Conservation (phyloP, 139 green algal genomes). For the Chlamydomonas sphaeroides region DNA sequence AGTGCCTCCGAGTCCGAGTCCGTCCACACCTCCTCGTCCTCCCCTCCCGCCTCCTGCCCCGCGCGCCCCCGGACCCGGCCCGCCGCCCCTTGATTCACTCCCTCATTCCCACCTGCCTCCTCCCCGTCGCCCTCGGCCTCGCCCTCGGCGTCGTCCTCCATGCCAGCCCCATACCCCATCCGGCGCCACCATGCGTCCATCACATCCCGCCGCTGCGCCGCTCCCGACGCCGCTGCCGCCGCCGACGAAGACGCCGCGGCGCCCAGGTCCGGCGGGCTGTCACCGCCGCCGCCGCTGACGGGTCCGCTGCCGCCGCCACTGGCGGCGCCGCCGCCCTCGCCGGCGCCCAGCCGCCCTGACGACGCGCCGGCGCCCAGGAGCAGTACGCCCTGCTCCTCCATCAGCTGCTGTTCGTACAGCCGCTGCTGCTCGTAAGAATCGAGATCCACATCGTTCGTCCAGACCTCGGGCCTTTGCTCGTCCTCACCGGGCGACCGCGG, state of each 20-base stretch:
- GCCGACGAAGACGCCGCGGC: not conserved
- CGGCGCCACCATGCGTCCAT: slow-evolving; percentile 30
- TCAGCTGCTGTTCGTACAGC: slow-evolving; percentile 14
- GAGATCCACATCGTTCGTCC: too few relatives aligned
- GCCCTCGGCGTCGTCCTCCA: not conserved
- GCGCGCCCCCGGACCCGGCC: too few relatives aligned
- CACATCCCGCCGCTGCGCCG: not conserved
- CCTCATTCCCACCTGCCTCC: too few relatives aligned
- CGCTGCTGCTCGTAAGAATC: slow-evolving; percentile 22
- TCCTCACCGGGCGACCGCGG: not conserved
- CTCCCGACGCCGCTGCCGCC: not conserved
- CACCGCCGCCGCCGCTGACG: not conserved
- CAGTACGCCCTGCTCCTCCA: slow-evolving; percentile 30
- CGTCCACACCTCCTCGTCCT: too few relatives aligned
- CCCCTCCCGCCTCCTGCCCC: too few relatives aligned
- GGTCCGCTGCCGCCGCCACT: not conserved
- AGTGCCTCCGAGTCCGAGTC: too few relatives aligned
- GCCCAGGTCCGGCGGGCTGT: slow-evolving; percentile 13
- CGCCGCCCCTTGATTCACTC: too few relatives aligned
- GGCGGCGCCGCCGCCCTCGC: not conserved
- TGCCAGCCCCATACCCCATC: not conserved
- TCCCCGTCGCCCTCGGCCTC: not conserved
- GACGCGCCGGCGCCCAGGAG: not conserved
- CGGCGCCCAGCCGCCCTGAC: not conserved
- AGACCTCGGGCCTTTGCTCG: not conserved